Conservation (phyloP, 345 rosid genomes). For the Clarkia xantiana region DNA sequence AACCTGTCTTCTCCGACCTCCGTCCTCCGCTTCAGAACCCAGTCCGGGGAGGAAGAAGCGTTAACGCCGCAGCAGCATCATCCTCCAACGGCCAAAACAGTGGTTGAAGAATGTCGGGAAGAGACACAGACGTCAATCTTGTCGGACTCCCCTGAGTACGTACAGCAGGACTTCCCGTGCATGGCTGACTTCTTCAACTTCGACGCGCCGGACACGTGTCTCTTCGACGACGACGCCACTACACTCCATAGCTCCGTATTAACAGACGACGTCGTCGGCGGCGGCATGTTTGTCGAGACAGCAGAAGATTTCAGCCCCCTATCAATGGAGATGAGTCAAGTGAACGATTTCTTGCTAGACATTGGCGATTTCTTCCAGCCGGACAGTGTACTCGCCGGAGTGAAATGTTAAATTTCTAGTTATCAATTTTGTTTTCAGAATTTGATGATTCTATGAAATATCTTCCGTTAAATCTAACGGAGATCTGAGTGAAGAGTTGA, state of each 20-base stretch:
- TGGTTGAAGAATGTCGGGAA: constrained; percentile 13
- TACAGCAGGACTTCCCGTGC: constrained; percentile 34
- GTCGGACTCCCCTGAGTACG: constrained; percentile 13
- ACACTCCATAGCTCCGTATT: not conserved
- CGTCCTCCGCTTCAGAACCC: constrained; percentile 1
- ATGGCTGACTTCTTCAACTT: constrained; percentile 33
- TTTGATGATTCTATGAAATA: no score
- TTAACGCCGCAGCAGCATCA: not conserved
- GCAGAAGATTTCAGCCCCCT: constrained; percentile 5
- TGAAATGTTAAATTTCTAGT: no score
- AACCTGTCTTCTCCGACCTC: constrained; percentile 64
- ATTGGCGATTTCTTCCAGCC: constrained; percentile 42
- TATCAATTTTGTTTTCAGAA: no score
- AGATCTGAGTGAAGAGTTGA: no score
- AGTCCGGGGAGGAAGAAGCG: not conserved
- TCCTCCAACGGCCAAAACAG: not conserved
- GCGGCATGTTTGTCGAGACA: constrained; percentile 1
- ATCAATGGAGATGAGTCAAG: constrained; percentile 11
- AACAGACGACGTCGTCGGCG: not conserved
- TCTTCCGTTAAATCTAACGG: no score
- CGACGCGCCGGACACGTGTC: not conserved
- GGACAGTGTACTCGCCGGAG: not conserved
- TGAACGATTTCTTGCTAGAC: constrained; percentile 41
- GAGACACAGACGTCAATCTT: constrained; percentile 9
- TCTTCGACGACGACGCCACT: constrained; percentile 2